Percentiles rank a stretch among this genome's conserved stretches.
These are phyloP conservation scores for Phytophthora constricta DNA, from an alignment of 352 stramenopile genomes.

Conservation along the genomic window DNA sequence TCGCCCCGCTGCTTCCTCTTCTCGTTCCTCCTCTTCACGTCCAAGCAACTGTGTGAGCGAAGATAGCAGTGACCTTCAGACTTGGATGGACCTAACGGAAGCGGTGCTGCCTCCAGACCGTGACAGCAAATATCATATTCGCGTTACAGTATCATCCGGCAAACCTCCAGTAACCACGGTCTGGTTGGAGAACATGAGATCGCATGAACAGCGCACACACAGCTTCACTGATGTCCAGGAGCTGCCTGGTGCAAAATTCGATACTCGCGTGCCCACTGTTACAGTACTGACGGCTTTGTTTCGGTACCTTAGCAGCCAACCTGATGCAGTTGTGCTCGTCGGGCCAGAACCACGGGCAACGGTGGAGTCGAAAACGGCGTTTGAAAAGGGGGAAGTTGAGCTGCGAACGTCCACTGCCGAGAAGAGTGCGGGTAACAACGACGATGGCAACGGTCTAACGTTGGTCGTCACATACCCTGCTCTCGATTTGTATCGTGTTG, in stretches of 20 bases:
- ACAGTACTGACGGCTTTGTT: constrained; percentile 44
- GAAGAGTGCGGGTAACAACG: constrained; percentile 9
- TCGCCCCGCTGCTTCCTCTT: neutral
- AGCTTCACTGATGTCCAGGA: constrained; percentile 36
- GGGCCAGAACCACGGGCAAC: constrained; percentile 24
- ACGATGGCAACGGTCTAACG: constrained; percentile 16
- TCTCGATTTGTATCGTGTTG: constrained; percentile 44
- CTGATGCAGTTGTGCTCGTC: constrained; percentile 20
- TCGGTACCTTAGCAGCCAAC: constrained; percentile 32
- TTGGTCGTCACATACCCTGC: constrained; percentile 45
- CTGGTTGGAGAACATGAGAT: constrained; percentile 38
- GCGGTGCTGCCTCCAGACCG: constrained; percentile 37
- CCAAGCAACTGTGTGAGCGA: neutral
- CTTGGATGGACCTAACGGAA: constrained; percentile 38
- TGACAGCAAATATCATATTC: constrained; percentile 36
- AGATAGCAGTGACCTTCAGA: neutral
- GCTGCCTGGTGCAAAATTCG: constrained; percentile 23
- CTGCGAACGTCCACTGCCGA: constrained; percentile 32
- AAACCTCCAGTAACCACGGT: constrained; percentile 37
- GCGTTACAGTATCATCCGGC: constrained; percentile 24
- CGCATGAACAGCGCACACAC: constrained; percentile 34
- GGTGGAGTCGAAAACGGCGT: constrained; percentile 25
- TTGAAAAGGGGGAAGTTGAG: constrained; percentile 42
- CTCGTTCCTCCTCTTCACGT: neutral
- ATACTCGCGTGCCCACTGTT: constrained; percentile 24